Evolutionary conservation across 495 filamentous ascomycete genomes (phyloP).

Genomic region (Aspergillus haitiensis): DNA sequence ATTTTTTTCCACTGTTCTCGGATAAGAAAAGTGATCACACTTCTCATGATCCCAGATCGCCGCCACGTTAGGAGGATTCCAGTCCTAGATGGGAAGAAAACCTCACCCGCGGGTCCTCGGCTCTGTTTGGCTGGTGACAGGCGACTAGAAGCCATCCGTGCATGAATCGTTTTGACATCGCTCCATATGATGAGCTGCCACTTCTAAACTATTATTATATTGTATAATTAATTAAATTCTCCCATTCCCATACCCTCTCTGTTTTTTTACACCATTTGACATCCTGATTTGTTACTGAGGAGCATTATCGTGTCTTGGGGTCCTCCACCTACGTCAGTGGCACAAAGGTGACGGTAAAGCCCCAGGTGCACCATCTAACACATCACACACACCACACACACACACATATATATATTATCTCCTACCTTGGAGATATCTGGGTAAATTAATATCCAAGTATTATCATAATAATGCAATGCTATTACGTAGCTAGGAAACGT

Average conservation of each 20-base stretch:
- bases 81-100: neutral
- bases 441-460: neutral
- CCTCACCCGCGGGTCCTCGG: too few relatives aligned
- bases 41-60: neutral
- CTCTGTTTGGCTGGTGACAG: neutral
- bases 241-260: neutral
- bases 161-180: neutral
- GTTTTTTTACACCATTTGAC: neutral
- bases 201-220: neutral
- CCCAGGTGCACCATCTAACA: neutral
- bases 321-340: slow-evolving; percentile 21
- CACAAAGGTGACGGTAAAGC: slow-evolving; percentile 2
- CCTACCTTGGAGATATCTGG: neutral
- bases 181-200: neutral
- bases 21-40: neutral
- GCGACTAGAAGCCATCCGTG: neutral
- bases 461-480: neutral
- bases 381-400: slow-evolving; percentile 1
- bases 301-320: slow-evolving; percentile 1
- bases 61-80: neutral
- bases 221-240: neutral
- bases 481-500: neutral
- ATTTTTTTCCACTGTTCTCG: too few relatives aligned
- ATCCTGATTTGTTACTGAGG: slow-evolving; percentile 4
- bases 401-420: too few relatives aligned